Base-by-base conservation (phyloP, 2,329 filamentous ascomycete genomes). In the Lomentospora prolificans region DNA sequence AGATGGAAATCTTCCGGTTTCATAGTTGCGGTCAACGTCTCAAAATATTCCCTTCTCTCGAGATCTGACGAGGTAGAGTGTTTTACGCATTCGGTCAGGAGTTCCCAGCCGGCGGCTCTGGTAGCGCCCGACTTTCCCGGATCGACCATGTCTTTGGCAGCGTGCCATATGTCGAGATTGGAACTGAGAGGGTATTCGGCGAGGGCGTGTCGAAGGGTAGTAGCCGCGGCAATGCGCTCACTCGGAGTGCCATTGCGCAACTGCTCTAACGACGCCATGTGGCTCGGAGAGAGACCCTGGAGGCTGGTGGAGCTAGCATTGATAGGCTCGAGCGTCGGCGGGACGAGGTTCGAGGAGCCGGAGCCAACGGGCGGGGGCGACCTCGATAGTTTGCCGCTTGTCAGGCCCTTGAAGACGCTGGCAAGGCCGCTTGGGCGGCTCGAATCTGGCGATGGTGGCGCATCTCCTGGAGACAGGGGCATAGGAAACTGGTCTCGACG, bases 11-110 rank as follows among this genome's bases (percentile, higher is more conserved):
- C 84, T 36, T 85, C 80, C 1, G 77, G 72, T 58, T 78, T 75
- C 27, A 77, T 77, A 8, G 75, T 70, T 5, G 75, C 74, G 10
- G 81, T 78, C 31, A 88, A 70, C 0, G 82, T 81, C 60, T 79
- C 74, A 62, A 86, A 88, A 62, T 82, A 86, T 60, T 84, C 81
- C 60, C 78, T 76, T 51, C 85, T 78, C 66, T 87, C 84, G 28
- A 86, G 74, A 60, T 84, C 81, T n/a, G 82, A 84, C 4, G 82
- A 80, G 4, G 78, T 75, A 4, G 75, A 68, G 64, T 86, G 79
- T 62, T 82, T 81, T 57, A 81, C 82, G 62, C 84, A 87, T 63
- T 84, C 82, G 25, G 77, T 80, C 46, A 88, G 69, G 9, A 88
- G 75, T 60, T 81, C 79, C 77, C 84, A 87, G 17, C 82, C 85